Conservation (phyloP, 495 filamentous ascomycete genomes). For the Aspergillus ostianus region DNA sequence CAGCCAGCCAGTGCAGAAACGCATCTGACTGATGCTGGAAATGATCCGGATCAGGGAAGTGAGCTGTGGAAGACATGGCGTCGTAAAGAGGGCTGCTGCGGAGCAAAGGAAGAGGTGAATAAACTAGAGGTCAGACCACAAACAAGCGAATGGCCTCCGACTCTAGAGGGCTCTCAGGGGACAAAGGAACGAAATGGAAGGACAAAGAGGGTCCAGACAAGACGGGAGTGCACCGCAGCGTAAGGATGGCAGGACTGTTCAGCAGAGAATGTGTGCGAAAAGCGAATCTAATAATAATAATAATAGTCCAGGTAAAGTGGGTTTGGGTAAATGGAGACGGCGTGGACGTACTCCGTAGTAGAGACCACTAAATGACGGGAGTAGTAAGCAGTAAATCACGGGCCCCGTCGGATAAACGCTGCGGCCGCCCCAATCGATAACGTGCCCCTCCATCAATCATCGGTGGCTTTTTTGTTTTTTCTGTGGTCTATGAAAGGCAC, state of each 20-base stretch:
- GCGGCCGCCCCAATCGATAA: too few species aligned
- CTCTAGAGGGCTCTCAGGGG: neutral
- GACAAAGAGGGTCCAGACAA: neutral
- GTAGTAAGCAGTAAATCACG: too few species aligned
- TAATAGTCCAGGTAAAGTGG: too few species aligned
- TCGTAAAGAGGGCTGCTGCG: conserved; percentile 2
- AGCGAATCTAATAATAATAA: neutral
- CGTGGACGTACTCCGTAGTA: too few species aligned
- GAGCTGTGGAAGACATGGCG: conserved; percentile 40
- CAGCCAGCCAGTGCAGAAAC: conserved; percentile 56
- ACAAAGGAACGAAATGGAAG: neutral
- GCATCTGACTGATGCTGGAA: conserved; percentile 48
- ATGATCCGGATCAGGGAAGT: conserved; percentile 38
- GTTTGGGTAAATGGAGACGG: too few species aligned
- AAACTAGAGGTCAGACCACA: neutral
- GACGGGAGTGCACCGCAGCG: neutral
- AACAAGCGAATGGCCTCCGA: neutral
- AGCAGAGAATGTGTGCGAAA: neutral
- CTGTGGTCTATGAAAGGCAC: too few species aligned
- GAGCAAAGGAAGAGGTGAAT: conserved; percentile 9
- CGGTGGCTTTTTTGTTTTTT: too few species aligned
- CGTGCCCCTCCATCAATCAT: too few species aligned
- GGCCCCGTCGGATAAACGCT: too few species aligned
- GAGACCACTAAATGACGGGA: too few species aligned
- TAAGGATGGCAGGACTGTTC: neutral